Percentiles rank a stretch among this genome's conserved stretches.
Conservation (phyloP, 768 basidiomycete genomes). For the Wakefieldia striispora region DNA sequence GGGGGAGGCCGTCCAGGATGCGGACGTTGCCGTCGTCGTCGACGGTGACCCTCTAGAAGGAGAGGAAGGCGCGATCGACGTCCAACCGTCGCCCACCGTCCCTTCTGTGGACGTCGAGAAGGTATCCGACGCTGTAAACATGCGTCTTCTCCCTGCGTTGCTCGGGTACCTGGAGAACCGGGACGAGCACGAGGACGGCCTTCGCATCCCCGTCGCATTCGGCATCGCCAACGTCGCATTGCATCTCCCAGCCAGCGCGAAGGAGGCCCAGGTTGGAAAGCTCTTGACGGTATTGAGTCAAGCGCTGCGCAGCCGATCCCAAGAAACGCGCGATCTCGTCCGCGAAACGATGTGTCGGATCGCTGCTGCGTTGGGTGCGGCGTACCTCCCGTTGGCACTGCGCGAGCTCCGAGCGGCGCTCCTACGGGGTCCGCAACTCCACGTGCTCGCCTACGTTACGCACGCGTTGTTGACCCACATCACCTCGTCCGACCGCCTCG, state of each 20-base stretch:
- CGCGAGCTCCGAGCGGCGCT: constrained; percentile 84
- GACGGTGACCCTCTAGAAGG: constrained; percentile 29
- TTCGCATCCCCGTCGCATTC: constrained; percentile 84
- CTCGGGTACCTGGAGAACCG: constrained; percentile 80
- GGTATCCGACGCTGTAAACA: constrained; percentile 75
- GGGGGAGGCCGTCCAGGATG: constrained; percentile 49
- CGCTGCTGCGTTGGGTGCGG: constrained; percentile 64
- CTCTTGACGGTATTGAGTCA: constrained; percentile 86
- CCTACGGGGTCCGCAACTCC: constrained; percentile 88
- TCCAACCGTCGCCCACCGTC: background rate
- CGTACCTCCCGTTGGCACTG: constrained; percentile 69
- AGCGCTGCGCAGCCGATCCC: constrained; percentile 87
- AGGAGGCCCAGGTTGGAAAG: constrained; percentile 67
- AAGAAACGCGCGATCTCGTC: constrained; percentile 86
- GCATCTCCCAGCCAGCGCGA: constrained; percentile 64
- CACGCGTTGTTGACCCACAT: constrained; percentile 84
- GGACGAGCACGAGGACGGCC: constrained; percentile 78
- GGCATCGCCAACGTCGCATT: constrained; percentile 84
- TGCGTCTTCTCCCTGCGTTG: constrained; percentile 74
- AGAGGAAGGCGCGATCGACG: constrained; percentile 23
- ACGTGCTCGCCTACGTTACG: constrained; percentile 81
- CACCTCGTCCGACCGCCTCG: constrained; percentile 55
- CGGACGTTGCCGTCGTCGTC: constrained; percentile 27
- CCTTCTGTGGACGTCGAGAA: constrained; percentile 24
- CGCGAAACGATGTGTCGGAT: constrained; percentile 84